Evolutionary conservation across 306 rosid species (phyloP).

Genomic region (Dalbergia cochinchinensis): DNA sequence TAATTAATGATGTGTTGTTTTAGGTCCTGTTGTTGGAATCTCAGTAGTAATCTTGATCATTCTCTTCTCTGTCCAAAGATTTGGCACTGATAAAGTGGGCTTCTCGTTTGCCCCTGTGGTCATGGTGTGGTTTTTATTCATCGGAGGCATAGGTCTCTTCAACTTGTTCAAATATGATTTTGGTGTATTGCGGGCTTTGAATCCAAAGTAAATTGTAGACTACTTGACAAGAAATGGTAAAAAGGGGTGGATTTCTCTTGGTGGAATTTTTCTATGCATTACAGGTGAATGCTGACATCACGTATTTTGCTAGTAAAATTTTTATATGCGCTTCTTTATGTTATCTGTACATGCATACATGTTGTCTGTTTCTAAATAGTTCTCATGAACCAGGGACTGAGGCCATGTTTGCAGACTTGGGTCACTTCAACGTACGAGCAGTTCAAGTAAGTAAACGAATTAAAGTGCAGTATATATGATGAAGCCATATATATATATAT

Average conservation of each 20-base stretch:
- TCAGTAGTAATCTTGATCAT: constrained; percentile 57
- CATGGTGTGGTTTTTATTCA: constrained; percentile 62
- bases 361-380: not conserved
- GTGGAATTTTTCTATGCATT: constrained; percentile 68
- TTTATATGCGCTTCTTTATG: too few species aligned
- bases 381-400: constrained; percentile 53
- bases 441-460: constrained; percentile 54
- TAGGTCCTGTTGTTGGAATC: constrained; percentile 66
- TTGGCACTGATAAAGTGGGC: constrained; percentile 78
- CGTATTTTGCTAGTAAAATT: not conserved
- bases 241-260: constrained; percentile 69
- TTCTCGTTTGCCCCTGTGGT: constrained; percentile 64
- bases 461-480: not conserved
- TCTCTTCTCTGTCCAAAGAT: constrained; percentile 58
- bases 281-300: constrained; percentile 49
- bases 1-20: not conserved
- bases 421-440: constrained; percentile 64
- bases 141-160: constrained; percentile 65
- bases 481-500: not conserved
- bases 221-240: constrained; percentile 65
- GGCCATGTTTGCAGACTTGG: constrained; percentile 80
- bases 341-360: not conserved
- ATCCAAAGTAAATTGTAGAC: constrained; percentile 56
- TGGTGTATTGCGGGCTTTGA: constrained; percentile 61
- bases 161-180: constrained; percentile 64